Evolutionary conservation across 2,329 filamentous ascomycete species (phyloP), one percentile per base, ranked within the genome.

Genomic region (Hypoxylon sp.): DNA sequence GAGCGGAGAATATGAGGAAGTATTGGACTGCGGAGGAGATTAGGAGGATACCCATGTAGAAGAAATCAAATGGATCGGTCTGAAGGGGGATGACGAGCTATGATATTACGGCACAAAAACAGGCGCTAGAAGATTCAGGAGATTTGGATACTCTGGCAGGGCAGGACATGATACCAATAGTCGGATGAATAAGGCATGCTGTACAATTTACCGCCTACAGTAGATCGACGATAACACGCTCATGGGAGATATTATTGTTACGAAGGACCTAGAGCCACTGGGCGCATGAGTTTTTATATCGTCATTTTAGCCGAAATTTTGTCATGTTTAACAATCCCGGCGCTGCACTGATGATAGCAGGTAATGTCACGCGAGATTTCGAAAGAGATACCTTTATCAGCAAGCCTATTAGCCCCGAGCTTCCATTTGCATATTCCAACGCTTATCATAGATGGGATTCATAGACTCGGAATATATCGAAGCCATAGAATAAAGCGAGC

Each of bases 1-100:
- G 90, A 1, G 93, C 93, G 45, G 91, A 96, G 77, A 96, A 95
- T 76, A 97, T 97, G 93, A 84, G 92, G 71, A 87, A 83, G 78
- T 93, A 91, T 78, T 97, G 92, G 92, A 91, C 83, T 0, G 71
- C 88, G 64, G 87, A 92, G 48, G 93, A 97, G 83, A 89, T 97
- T 78, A 81, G 79, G 76, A 79, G 80, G 53, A 84, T 96, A 80
- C 88, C 87, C 0, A 92, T 93, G 81, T 93, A 76, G 78, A 55
- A 4, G 48, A 42, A 12, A 33, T 32, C n/a, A n/a, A n/a, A 49
- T 16, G 24, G 11, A 20, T 12, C 16, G n/a, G 22, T 14, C 5
- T 22, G 9, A n/a, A n/a, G 14, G 16, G 20, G 14, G 24, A 42
- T 16, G 16, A 40, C 11, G 36, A 18, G 6, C 16, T 40, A 40